Percentiles rank a stretch among this genome's conserved stretches.
Evolutionary conservation across 2,329 filamentous ascomycete genomes (phyloP).

Genomic region (Xylariaceae sp.): DNA sequence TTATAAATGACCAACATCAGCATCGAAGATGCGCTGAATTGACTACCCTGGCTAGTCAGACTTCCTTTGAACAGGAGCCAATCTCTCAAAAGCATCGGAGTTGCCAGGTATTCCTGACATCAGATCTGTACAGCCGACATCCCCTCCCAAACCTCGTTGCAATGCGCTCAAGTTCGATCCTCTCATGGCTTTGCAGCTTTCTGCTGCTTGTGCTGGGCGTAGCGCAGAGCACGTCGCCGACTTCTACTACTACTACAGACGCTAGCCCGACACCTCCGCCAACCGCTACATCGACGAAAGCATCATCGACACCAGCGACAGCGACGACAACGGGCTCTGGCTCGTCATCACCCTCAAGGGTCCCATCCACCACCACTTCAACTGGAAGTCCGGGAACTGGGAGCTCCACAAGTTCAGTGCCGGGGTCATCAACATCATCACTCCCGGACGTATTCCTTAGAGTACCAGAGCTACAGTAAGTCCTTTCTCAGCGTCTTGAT

Average conservation of each 20-base stretch:
- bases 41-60: neutral
- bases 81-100: slow-evolving; percentile 2
- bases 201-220: slow-evolving; percentile 27
- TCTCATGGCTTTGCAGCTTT: slow-evolving; percentile 30
- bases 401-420: slow-evolving; percentile 17
- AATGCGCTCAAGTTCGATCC: slow-evolving; percentile 22
- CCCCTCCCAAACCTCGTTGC: slow-evolving; percentile 14
- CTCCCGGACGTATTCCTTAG: slow-evolving; percentile 55
- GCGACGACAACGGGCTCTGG: slow-evolving; percentile 2
- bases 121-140: slow-evolving; percentile 13
- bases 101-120: slow-evolving; percentile 5
- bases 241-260: too few relatives aligned
- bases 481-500: too few relatives aligned
- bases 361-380: slow-evolving; percentile 17
- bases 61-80: neutral
- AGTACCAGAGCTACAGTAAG: slow-evolving; percentile 55
- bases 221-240: slow-evolving; percentile 33
- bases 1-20: slow-evolving; percentile 17
- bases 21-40: slow-evolving; percentile 8
- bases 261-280: slow-evolving; percentile 7
- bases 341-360: neutral
- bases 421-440: slow-evolving; percentile 30
- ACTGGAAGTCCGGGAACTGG: slow-evolving; percentile 18
- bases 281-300: slow-evolving; percentile 9
- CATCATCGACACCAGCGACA: slow-evolving; percentile 14